A percentile compares a stretch with the other conserved stretches of the same genome.
phyloP scores from a whole-genome alignment of 768 basidiomycete species.

The Tricholoma sp. region DNA sequence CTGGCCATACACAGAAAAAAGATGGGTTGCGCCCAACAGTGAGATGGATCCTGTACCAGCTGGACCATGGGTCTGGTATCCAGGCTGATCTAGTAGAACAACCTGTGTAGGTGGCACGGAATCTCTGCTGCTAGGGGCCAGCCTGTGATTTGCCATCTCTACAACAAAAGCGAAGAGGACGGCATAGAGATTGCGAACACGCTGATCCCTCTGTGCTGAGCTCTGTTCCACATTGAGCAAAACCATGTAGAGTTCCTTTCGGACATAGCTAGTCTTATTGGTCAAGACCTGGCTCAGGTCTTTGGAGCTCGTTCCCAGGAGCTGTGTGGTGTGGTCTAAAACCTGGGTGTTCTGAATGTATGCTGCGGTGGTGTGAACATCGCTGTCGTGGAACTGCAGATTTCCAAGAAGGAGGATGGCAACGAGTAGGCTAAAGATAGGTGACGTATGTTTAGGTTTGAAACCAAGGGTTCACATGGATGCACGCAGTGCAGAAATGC shows the following conservation, averaged over 20 bases:
- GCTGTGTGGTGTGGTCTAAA: slow-evolving; percentile 64
- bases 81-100: slow-evolving; percentile 73
- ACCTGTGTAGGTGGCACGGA: slow-evolving; percentile 59
- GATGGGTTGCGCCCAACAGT: slow-evolving; percentile 54
- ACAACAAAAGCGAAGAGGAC: slow-evolving; percentile 87
- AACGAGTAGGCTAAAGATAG: slow-evolving; percentile 78
- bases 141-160: slow-evolving; percentile 79
- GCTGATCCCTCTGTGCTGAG: slow-evolving; percentile 67
- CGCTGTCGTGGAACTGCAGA: slow-evolving; percentile 67
- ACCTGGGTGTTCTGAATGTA: slow-evolving; percentile 66
- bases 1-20: slow-evolving; percentile 72
- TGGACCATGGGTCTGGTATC: slow-evolving; percentile 72
- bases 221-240: slow-evolving; percentile 74
- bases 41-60: slow-evolving; percentile 59
- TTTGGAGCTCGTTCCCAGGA: slow-evolving; percentile 74
- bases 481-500: slow-evolving; percentile 75
- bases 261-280: slow-evolving; percentile 85
- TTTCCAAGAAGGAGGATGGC: slow-evolving; percentile 82
- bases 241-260: slow-evolving; percentile 82
- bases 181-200: slow-evolving; percentile 80
- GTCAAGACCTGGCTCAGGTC: slow-evolving; percentile 78
- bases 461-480: slow-evolving; percentile 84
- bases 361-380: slow-evolving; percentile 46
- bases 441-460: slow-evolving; percentile 80
- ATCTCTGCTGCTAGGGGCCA: slow-evolving; percentile 56